Percentiles rank a stretch among this genome's conserved stretches.
phyloP scores from a whole-genome alignment of 2,329 filamentous ascomycete genomes.

The Verticillium isaacii region DNA sequence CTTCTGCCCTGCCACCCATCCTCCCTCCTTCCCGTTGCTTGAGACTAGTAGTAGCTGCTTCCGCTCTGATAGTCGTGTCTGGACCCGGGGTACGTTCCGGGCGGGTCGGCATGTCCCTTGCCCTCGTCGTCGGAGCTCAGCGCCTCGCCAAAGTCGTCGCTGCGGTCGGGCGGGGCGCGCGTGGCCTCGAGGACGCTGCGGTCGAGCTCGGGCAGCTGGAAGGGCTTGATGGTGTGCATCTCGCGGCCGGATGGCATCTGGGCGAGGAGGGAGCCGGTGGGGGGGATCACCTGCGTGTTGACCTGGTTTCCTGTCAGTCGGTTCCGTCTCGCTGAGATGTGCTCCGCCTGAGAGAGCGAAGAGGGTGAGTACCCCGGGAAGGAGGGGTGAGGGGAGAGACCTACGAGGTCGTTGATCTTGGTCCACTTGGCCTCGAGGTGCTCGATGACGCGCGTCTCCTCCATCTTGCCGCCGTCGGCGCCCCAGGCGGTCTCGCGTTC shows the following conservation, averaged over 20 bases:
- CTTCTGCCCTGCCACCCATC: neutral
- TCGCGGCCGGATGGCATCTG: conserved; percentile 86
- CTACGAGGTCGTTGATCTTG: conserved; percentile 87
- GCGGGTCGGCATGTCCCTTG: conserved; percentile 21
- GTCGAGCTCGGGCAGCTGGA: conserved; percentile 60
- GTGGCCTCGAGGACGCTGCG: conserved; percentile 58
- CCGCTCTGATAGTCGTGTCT: conserved; percentile 32
- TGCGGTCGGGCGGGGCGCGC: conserved; percentile 45
- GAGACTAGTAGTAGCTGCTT: conserved; percentile 30
- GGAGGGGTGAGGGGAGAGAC: conserved; percentile 19
- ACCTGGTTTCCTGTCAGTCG: conserved; percentile 44
- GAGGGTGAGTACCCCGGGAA: neutral
- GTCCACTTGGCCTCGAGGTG: conserved; percentile 87
- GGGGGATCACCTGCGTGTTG: conserved; percentile 72
- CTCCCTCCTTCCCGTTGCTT: neutral
- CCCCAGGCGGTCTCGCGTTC: conserved; percentile 74
- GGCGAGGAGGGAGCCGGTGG: conserved; percentile 65
- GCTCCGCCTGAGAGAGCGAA: neutral
- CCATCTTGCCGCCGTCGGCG: conserved; percentile 74
- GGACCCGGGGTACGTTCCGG: conserved; percentile 48
- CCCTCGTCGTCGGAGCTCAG: conserved; percentile 34
- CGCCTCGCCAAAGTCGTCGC: conserved; percentile 26
- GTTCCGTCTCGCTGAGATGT: neutral
- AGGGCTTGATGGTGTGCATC: conserved; percentile 70
- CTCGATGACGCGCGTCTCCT: conserved; percentile 80